phyloP scores from a whole-genome alignment of 1,139 yeast genomes.

The Hemisphaericaspora subhashii region DNA sequence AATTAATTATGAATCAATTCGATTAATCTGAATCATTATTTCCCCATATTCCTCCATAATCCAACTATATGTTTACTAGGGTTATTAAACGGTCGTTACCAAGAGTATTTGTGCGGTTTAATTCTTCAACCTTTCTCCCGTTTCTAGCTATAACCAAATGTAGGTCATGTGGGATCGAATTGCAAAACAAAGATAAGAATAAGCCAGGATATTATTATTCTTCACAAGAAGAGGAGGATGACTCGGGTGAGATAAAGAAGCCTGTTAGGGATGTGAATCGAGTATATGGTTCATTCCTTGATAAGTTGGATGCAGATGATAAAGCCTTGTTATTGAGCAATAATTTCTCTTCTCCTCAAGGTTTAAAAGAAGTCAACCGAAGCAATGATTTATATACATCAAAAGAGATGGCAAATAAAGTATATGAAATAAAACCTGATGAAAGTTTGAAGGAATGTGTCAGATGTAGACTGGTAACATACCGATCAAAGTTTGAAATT shows the following conservation, averaged over 20 bases:
- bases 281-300: constrained; percentile 22
- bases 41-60: too few relatives aligned
- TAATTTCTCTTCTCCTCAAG: constrained; percentile 9
- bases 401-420: constrained; percentile 3
- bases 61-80: too few relatives aligned
- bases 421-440: constrained; percentile 9
- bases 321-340: constrained; percentile 24
- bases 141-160: constrained; percentile 24
- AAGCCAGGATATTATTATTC: constrained; percentile 42
- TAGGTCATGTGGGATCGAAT: constrained; percentile 52
- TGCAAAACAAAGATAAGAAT: constrained; percentile 39
- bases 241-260: constrained; percentile 3
- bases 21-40: too few relatives aligned
- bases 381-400: neutral
- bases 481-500: constrained; percentile 34
- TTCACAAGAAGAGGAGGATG: constrained; percentile 10
- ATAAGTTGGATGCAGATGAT: constrained; percentile 25
- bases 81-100: neutral
- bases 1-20: too few relatives aligned
- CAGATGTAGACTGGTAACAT: constrained; percentile 55
- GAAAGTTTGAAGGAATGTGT: constrained; percentile 36
- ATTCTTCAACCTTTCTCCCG: constrained; percentile 9
- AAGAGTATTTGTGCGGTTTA: constrained; percentile 5
- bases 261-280: constrained; percentile 21
- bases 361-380: neutral